Conservation (phyloP, 1,284 basidiomycete species). For the Leccinum fallax region DNA sequence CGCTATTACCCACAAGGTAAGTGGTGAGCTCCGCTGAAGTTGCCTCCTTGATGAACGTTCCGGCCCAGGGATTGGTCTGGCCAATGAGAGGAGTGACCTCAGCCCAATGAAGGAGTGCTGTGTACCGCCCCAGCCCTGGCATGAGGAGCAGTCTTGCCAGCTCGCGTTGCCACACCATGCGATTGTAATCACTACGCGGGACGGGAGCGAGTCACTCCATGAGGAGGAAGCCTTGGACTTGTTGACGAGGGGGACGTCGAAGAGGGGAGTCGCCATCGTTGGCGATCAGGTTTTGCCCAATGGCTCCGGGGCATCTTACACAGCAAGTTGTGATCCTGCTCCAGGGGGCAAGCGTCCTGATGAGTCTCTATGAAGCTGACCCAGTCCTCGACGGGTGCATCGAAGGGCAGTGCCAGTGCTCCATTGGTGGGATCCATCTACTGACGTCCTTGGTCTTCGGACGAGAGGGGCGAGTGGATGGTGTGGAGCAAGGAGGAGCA, state of each 20-base stretch:
- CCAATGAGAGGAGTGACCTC: background rate
- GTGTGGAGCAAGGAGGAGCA: too few relatives aligned
- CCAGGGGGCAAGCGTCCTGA: background rate
- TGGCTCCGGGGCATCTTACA: background rate
- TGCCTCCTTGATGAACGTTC: too few relatives aligned
- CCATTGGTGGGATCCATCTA: background rate
- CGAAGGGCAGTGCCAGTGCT: background rate
- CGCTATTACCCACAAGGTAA: too few relatives aligned
- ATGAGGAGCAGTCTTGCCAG: background rate
- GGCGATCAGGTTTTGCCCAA: background rate
- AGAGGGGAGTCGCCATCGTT: background rate
- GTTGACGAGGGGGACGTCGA: background rate
- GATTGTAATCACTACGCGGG: background rate
- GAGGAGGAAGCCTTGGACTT: background rate
- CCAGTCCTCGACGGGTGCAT: background rate
- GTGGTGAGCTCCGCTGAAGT: too few relatives aligned
- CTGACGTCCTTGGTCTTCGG: background rate
- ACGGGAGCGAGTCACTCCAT: background rate
- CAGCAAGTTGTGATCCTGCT: background rate
- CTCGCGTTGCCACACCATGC: background rate
- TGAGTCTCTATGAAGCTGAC: background rate
- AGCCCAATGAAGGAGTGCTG: background rate
- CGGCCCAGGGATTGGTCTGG: too few relatives aligned
- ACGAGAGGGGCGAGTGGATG: too few relatives aligned
- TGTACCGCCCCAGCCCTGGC: background rate